Percentiles rank a stretch among this genome's conserved stretches.
Evolutionary conservation across 2,329 filamentous ascomycete genomes (phyloP).

Genomic region (Coleophoma cylindrospora): DNA sequence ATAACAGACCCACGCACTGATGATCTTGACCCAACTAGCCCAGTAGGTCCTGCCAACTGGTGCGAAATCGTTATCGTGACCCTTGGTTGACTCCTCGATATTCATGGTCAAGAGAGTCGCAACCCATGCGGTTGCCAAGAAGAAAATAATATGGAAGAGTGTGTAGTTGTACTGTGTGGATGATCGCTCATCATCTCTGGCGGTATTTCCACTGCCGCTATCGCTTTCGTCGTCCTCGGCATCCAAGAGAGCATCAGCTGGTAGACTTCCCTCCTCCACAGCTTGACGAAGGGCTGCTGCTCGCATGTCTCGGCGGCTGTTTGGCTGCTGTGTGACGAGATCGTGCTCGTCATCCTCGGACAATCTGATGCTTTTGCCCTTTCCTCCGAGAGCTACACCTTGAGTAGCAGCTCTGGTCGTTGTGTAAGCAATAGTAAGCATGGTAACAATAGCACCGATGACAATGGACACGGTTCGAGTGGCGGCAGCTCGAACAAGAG

Average conservation of each 20-base stretch:
- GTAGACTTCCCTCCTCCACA: slow-evolving; percentile 86
- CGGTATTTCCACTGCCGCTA: slow-evolving; percentile 49
- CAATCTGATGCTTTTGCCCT: slow-evolving; percentile 54
- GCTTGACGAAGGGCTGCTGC: slow-evolving; percentile 86
- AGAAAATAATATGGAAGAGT: slow-evolving; percentile 96
- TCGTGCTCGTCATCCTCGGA: slow-evolving; percentile 78
- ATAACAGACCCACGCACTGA: slow-evolving; percentile 96
- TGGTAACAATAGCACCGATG: slow-evolving; percentile 90
- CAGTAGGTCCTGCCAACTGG: slow-evolving; percentile 93
- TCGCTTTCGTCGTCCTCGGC: slow-evolving; percentile 65
- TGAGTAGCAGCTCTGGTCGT: slow-evolving; percentile 95
- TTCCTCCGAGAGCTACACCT: slow-evolving; percentile 67
- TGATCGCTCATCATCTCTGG: slow-evolving; percentile 81
- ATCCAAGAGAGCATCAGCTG: slow-evolving; percentile 79
- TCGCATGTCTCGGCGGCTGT: slow-evolving; percentile 80
- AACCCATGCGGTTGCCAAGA: slow-evolving; percentile 93
- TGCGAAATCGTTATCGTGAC: slow-evolving; percentile 70
- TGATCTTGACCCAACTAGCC: slow-evolving; percentile 98
- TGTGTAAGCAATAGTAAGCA: slow-evolving; percentile 95
- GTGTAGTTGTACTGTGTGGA: slow-evolving; percentile 95
- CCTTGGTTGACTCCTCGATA: slow-evolving; percentile 57
- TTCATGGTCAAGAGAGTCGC: slow-evolving; percentile 84
- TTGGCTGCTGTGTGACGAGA: slow-evolving; percentile 81
- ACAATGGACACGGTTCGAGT: slow-evolving; percentile 88
- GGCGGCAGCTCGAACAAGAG: slow-evolving; percentile 74